phyloP scores from a whole-genome alignment of 495 filamentous ascomycete species.

The Thermochaetoides thermophila region DNA sequence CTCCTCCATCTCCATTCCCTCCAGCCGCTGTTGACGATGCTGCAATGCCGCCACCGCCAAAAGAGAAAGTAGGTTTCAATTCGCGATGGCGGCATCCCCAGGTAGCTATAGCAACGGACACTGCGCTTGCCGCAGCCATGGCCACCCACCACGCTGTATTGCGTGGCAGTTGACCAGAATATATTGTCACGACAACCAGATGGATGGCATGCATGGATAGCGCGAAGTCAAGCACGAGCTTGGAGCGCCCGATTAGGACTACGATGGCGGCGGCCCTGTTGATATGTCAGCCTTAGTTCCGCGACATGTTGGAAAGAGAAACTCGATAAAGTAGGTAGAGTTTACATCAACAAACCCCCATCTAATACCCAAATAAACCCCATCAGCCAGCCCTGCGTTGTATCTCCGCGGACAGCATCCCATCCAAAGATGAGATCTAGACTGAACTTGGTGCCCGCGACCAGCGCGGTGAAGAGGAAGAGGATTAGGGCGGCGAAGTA shows the following conservation, averaged over 20 bases:
- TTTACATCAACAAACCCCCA: conserved; percentile 53
- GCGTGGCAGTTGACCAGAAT: conserved; percentile 55
- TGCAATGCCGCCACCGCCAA: conserved; percentile 53
- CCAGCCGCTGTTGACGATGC: conserved; percentile 6
- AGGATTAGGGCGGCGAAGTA: conserved; percentile 61
- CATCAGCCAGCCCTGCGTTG: conserved; percentile 80
- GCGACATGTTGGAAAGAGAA: too few species aligned
- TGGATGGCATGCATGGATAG: conserved; percentile 80
- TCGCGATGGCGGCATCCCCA: conserved; percentile 89
- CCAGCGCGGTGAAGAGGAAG: conserved; percentile 77
- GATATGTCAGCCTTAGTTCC: too few species aligned
- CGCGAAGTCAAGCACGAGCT: conserved; percentile 86
- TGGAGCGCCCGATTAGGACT: conserved; percentile 67
- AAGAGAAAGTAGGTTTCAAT: conserved; percentile 72
- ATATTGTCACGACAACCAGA: conserved; percentile 60
- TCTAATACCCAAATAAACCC: conserved; percentile 78
- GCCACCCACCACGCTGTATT: conserved; percentile 80
- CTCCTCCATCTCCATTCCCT: conserved; percentile 1
- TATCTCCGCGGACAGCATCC: conserved; percentile 74
- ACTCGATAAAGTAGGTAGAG: too few species aligned
- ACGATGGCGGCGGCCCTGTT: conserved; percentile 64
- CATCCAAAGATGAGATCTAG: conserved; percentile 65
- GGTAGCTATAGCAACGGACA: conserved; percentile 63
- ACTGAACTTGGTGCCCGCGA: conserved; percentile 59
- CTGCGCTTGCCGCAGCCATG: conserved; percentile 48